A percentile compares a stretch with the other conserved stretches of the same genome.
Evolutionary conservation across 2,329 filamentous ascomycete species (phyloP).

Genomic region (Phaeosphaeria sp.): DNA sequence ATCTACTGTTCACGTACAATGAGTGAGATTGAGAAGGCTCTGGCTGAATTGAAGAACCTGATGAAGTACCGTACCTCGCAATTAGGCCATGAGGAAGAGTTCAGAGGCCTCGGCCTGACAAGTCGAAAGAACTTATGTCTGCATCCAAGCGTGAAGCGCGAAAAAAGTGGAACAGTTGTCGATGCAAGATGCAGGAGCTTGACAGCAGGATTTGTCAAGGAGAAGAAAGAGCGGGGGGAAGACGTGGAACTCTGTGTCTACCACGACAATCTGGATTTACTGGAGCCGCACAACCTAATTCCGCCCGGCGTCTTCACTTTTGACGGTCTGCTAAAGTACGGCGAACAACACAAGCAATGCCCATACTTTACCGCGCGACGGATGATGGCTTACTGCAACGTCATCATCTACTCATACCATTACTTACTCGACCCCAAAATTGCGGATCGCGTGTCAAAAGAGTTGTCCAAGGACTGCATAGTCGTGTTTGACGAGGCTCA

Average conservation of each 20-base stretch:
- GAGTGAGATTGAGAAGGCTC: constrained; percentile 98
- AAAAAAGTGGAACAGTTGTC: constrained; percentile 93
- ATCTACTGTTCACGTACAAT: constrained; percentile 99
- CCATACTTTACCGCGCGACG: constrained; percentile 95
- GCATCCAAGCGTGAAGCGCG: constrained; percentile 92
- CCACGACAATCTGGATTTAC: constrained; percentile 94
- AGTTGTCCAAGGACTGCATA: constrained; percentile 97
- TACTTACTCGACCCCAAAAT: constrained; percentile 98
- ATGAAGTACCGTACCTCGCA: constrained; percentile 95
- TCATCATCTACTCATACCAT: constrained; percentile 99
- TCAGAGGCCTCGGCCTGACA: constrained; percentile 87
- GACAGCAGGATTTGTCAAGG: constrained; percentile 95
- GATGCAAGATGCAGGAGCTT: constrained; percentile 95
- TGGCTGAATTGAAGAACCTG: constrained; percentile 86
- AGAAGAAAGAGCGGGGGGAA: constrained; percentile 95
- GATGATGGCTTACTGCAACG: constrained; percentile 99
- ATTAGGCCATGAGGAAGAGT: constrained; percentile 90
- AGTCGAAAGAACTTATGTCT: constrained; percentile 97
- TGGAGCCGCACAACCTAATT: constrained; percentile 93
- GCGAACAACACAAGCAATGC: constrained; percentile 94
- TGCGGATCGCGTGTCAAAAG: constrained; percentile 90
- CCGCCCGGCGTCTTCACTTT: constrained; percentile 96
- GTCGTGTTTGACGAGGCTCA: constrained; percentile 99
- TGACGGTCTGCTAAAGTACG: constrained; percentile 85
- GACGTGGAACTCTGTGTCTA: constrained; percentile 94